Evolutionary conservation across 495 filamentous ascomycete species (phyloP), one percentile per base, ranked within the genome.

Genomic region (Lophiotrema nucula): DNA sequence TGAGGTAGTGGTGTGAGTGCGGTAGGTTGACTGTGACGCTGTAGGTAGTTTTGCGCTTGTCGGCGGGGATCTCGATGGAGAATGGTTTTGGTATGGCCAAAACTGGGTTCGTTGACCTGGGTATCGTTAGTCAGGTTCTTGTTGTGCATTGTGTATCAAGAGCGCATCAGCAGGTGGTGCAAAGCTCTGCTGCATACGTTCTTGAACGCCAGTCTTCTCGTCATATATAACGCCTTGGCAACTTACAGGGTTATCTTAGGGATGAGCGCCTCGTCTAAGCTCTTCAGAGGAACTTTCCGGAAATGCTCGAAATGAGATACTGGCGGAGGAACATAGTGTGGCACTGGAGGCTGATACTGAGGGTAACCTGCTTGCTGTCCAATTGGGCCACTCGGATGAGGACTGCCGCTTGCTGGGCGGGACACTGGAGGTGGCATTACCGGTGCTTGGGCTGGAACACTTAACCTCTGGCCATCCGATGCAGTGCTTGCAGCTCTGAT

Each of bases 1-100:
- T 85, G 27, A 92, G 64, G 52, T 81, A 81, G 66, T 78, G 78
- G 58, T 91, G 83, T 10, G 75, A 79, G 1, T 77, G 57, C 0
- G 86, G 84, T 10, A 90, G 72, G 41, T 81, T 82, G 22, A 90
- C 68, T 4, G 86, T 84, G 42, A 89, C 68, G 18, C 82, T 86
- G 56, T 90, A 86, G 51, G 89, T 85, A 15, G 80, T 74, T 50
- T 83, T 66, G 25, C 74, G 82, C 0, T 79, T 63, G 43, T 84
- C 81, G 2, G 89, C 81, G 0, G 80, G 76, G 39, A 92, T 71
- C 38, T 83, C 74, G 26, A 86, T 67, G 23, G 73, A 71, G 68
- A 86, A 81, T 18, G 65, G 71, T 26, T 70, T 65, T 4, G 54
- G 53, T 5, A 53, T 45, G 28, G 77, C 81, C 25, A 90, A 73